Percentiles rank a stretch among this genome's conserved stretches.
These are phyloP conservation scores for Penicillium corylophilum DNA, from an alignment of 2,329 filamentous ascomycete genomes.

Conservation along the genomic window DNA sequence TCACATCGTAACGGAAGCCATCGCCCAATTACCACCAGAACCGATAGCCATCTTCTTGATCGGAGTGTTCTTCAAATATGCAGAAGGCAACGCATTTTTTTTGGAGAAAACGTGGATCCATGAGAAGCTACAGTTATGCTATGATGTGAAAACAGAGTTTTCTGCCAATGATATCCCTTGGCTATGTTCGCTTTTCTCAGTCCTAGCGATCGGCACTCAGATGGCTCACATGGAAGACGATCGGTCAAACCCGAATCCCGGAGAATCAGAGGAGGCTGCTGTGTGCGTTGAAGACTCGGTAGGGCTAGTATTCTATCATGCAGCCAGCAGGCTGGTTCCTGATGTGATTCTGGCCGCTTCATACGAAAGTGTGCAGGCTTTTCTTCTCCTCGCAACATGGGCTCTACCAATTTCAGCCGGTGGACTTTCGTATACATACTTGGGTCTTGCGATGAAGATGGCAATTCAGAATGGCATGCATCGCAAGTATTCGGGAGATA, in stretches of 20 bases:
- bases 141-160: conserved; percentile 30
- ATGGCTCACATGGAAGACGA: conserved; percentile 42
- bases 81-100: conserved; percentile 42
- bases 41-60: conserved; percentile 42
- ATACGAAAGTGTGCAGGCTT: conserved; percentile 58
- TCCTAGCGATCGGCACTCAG: conserved; percentile 44
- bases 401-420: conserved; percentile 55
- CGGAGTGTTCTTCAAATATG: conserved; percentile 42
- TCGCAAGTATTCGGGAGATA: conserved; percentile 48
- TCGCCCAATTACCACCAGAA: conserved; percentile 39
- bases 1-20: conserved; percentile 31
- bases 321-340: conserved; percentile 53
- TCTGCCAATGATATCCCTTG: conserved; percentile 37
- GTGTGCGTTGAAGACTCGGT: conserved; percentile 51
- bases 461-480: conserved; percentile 63
- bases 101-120: conserved; percentile 40
- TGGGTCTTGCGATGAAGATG: conserved; percentile 56
- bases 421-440: conserved; percentile 56
- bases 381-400: conserved; percentile 56
- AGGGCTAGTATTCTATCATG: conserved; percentile 56
- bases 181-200: conserved; percentile 40
- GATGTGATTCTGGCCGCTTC: conserved; percentile 57
- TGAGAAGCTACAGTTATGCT: conserved; percentile 36
- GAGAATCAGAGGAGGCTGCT: conserved; percentile 25
- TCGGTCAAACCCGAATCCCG: conserved; percentile 20